phyloP scores from a whole-genome alignment of 768 basidiomycete species.

The Boletus rufocinnamomeus region DNA sequence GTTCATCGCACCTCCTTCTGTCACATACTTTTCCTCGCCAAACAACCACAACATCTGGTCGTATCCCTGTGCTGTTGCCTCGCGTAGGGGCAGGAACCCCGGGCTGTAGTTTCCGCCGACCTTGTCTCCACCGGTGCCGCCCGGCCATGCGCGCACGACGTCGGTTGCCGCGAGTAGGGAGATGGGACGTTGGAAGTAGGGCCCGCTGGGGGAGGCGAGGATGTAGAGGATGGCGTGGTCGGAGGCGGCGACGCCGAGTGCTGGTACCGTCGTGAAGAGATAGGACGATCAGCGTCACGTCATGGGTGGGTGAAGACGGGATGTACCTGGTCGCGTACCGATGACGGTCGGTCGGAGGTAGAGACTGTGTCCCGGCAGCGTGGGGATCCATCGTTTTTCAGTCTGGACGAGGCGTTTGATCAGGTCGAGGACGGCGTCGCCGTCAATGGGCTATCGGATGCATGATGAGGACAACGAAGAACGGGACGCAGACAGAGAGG shows the following conservation, averaged over 20 bases:
- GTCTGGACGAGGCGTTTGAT: slow-evolving; percentile 67
- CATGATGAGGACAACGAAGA: too few species aligned
- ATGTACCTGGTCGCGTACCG: slow-evolving; percentile 43
- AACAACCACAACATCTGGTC: slow-evolving; percentile 80
- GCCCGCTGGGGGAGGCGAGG: slow-evolving; percentile 63
- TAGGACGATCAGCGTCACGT: not conserved
- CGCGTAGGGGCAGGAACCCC: slow-evolving; percentile 61
- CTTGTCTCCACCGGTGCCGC: slow-evolving; percentile 68
- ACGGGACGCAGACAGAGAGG: not conserved
- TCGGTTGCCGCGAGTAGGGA: slow-evolving; percentile 66
- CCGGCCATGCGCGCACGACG: slow-evolving; percentile 79
- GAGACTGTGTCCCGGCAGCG: slow-evolving; percentile 69
- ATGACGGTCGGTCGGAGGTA: slow-evolving; percentile 86
- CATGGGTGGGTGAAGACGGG: not conserved
- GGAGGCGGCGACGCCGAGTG: slow-evolving; percentile 72
- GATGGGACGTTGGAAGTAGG: slow-evolving; percentile 56
- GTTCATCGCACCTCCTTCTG: slow-evolving; percentile 80
- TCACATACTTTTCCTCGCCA: slow-evolving; percentile 55
- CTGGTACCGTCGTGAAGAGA: slow-evolving; percentile 32
- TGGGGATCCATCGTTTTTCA: slow-evolving; percentile 87
- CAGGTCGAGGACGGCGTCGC: slow-evolving; percentile 47
- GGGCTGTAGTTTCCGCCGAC: slow-evolving; percentile 69
- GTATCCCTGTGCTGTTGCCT: slow-evolving; percentile 68
- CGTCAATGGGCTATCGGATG: slow-evolving; percentile 41
- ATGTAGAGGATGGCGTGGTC: slow-evolving; percentile 84